Base-by-base conservation (phyloP, 2,329 filamentous ascomycete genomes). In the Exophiala sp. region DNA sequence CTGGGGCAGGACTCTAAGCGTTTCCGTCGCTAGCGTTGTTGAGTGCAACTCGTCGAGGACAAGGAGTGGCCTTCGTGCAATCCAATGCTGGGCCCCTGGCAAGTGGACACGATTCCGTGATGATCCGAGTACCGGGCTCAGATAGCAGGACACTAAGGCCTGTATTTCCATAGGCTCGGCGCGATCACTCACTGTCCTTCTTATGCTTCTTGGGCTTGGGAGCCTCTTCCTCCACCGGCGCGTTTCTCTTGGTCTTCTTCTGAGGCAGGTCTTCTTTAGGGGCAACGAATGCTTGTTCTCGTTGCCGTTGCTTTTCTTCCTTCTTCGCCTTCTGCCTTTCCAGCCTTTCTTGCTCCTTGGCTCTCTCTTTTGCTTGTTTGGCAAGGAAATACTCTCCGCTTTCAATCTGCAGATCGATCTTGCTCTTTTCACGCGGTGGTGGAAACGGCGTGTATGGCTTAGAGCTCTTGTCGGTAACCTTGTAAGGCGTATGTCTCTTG, bases 371-470 rank as follows among this genome's bases (percentile, higher is more conserved):
- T 53, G 88, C 90, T 64, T 90, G 82, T 75, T 95, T 95, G 65
- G 84, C 83, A 65, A 98, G 71, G 70, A 97, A 97, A 73, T 95
- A 98, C 73, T 97, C 91, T 71, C 93, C 91, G 62, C 82, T 90
- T 76, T 98, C 93, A 73, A 98, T 95, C 78, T 98, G 91, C 70
- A 89, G 72, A 70, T 98, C 93, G 62, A 98, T 80, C 81, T 97
- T 98, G 81, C 90, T 96, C 86, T 95, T 95, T 77, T 98, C 91
- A 59, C 90, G 89, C 37, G 89, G 81, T 5, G 93, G 93, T 42
- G 93, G 93, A 82, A 98, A 98, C 8, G 93, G 91, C 58, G 94
- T 98, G 76, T 96, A 98, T 10, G 77, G 71, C 79, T 95, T 97
- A 79, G 91, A 95, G 66, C 75, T 71, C 79, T 98, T 98, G 75